Conservation (phyloP, 192 early-diverging fungal genomes). For the Spizellomyces punctatus region DNA sequence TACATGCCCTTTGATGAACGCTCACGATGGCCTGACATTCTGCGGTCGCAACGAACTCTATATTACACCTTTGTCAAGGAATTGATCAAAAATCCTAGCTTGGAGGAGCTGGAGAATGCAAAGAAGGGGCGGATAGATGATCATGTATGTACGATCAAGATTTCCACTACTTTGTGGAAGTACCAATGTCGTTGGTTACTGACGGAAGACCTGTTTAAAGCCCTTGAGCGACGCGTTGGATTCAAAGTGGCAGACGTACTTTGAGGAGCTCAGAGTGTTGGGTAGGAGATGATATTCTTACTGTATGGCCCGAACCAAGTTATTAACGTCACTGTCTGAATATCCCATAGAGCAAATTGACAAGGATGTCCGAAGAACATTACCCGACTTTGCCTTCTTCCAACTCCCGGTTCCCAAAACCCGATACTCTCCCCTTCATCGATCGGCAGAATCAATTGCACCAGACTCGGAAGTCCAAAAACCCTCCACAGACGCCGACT, state of each 20-base stretch:
- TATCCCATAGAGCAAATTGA: constrained; percentile 62
- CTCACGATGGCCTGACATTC: constrained; percentile 48
- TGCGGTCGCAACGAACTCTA: constrained; percentile 49
- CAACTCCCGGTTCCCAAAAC: constrained; percentile 57
- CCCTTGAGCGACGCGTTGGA: constrained; percentile 46
- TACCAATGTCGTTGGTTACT: not conserved
- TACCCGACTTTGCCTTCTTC: constrained; percentile 78
- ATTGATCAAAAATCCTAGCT: constrained; percentile 54
- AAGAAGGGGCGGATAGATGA: not conserved
- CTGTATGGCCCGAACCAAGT: not conserved
- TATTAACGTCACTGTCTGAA: not conserved
- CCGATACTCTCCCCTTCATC: constrained; percentile 4
- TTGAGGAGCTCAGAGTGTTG: constrained; percentile 59
- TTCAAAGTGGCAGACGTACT: constrained; percentile 67
- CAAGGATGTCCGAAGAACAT: constrained; percentile 73
- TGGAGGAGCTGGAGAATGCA: constrained; percentile 34
- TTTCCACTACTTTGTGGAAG: no score
- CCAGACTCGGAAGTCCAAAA: no score
- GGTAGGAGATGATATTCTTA: constrained; percentile 15
- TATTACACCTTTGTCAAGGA: constrained; percentile 75
- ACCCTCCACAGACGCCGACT: not conserved
- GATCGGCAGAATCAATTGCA: not conserved
- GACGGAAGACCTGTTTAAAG: constrained; percentile 17
- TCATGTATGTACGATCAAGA: not conserved
- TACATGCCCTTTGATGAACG: constrained; percentile 70